phyloP scores from a whole-genome alignment of 257 asterid species.

The Rubia yunnanensis region DNA sequence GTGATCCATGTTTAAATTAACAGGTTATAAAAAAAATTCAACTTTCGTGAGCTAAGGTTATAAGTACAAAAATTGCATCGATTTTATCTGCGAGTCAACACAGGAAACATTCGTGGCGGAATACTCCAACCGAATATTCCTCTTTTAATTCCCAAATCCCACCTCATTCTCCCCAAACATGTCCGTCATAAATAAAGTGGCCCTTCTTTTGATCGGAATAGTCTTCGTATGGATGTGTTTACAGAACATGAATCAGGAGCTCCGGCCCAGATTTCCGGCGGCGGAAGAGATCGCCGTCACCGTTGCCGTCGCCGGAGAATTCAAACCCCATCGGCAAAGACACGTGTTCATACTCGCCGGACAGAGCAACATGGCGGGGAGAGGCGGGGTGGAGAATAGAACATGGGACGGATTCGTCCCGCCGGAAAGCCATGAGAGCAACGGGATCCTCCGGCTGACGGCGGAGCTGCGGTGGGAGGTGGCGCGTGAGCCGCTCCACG shows the following conservation, averaged over 20 bases:
- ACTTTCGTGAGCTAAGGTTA: no score
- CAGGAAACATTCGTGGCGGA: neutral
- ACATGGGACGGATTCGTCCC: slow-evolving; percentile 27
- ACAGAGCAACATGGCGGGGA: slow-evolving; percentile 45
- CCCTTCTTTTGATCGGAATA: neutral
- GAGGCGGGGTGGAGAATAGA: slow-evolving; percentile 20
- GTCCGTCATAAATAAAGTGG: neutral
- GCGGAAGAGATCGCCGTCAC: neutral
- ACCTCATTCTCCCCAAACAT: neutral
- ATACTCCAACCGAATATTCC: no score
- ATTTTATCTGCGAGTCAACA: no score
- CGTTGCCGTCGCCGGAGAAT: neutral
- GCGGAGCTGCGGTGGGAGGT: slow-evolving; percentile 15
- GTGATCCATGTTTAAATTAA: no score
- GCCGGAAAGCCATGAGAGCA: slow-evolving; percentile 13
- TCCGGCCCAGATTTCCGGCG: neutral
- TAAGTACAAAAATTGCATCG: no score
- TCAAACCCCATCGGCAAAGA: neutral
- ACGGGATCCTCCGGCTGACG: slow-evolving; percentile 16
- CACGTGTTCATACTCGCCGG: slow-evolving; percentile 34
- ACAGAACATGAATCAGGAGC: neutral
- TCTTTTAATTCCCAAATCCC: no score
- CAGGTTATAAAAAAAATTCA: no score
- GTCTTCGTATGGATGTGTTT: neutral
- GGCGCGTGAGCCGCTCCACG: slow-evolving; percentile 38